phyloP scores from a whole-genome alignment of 257 asterid genomes.

The Salvia rosmarinus region DNA sequence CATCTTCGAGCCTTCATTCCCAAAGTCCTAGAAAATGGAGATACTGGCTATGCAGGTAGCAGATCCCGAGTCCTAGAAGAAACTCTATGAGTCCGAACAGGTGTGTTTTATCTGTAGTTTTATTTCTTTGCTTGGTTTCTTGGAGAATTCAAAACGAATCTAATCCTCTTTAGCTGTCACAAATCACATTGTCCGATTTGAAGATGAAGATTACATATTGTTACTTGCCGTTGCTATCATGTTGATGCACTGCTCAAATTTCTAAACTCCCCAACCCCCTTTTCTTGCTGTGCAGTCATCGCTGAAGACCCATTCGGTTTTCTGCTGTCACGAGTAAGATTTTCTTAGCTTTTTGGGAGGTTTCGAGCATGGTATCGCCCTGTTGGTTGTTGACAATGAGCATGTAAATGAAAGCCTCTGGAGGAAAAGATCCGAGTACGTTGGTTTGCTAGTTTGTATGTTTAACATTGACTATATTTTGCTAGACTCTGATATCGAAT shows the following conservation, averaged over 20 bases:
- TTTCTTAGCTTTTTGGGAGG: background rate
- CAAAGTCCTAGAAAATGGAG: constrained; percentile 55
- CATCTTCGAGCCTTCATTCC: constrained; percentile 40
- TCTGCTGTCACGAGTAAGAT: background rate
- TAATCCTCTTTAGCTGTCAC: background rate
- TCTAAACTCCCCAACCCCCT: background rate
- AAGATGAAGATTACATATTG: background rate
- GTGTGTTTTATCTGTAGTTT: background rate
- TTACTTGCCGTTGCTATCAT: background rate
- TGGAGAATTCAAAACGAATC: background rate
- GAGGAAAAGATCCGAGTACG: background rate
- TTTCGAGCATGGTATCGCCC: background rate
- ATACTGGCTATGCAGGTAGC: constrained; percentile 37
- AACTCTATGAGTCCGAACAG: constrained; percentile 42
- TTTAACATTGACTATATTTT: background rate
- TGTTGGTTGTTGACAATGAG: background rate
- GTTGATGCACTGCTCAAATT: no score
- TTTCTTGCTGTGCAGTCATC: constrained; percentile 5
- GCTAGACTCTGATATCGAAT: background rate
- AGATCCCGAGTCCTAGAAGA: constrained; percentile 57
- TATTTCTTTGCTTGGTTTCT: constrained; percentile 2
- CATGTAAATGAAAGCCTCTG: background rate
- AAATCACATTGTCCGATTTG: background rate
- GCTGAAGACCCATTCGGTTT: background rate
- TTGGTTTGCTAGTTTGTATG: background rate